phyloP scores from a whole-genome alignment of 768 basidiomycete species.

The Collybia nuda region DNA sequence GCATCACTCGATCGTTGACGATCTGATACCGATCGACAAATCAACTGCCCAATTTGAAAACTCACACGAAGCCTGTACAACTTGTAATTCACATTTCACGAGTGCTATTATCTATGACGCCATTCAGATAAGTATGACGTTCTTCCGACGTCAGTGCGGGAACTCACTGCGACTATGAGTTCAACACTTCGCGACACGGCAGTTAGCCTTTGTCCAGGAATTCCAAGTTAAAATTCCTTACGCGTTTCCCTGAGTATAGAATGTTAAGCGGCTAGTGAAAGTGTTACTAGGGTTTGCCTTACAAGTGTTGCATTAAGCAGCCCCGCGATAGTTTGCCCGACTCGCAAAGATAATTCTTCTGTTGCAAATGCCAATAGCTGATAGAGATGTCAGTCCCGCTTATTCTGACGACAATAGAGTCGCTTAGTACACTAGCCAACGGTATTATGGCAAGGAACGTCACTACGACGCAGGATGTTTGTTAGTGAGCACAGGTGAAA shows the following conservation, averaged over 20 bases:
- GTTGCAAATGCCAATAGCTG: slow-evolving; percentile 83
- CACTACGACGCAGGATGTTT: slow-evolving; percentile 37
- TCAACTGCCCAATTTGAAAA: slow-evolving; percentile 16
- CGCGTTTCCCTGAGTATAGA: slow-evolving; percentile 45
- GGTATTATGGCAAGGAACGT: slow-evolving; percentile 84
- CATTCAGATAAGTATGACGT: no score
- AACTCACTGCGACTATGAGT: slow-evolving; percentile 74
- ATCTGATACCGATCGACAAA: background rate
- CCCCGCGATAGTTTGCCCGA: slow-evolving; percentile 83
- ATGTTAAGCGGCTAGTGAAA: slow-evolving; percentile 1
- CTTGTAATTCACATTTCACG: slow-evolving; percentile 54
- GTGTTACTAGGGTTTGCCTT: slow-evolving; percentile 16
- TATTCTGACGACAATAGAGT: background rate
- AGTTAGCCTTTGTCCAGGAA: background rate
- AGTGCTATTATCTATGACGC: slow-evolving; percentile 45
- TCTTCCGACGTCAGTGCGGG: background rate
- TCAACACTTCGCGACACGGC: slow-evolving; percentile 44
- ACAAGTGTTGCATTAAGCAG: slow-evolving; percentile 85
- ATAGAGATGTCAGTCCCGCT: background rate
- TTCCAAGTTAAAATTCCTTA: slow-evolving; percentile 21
- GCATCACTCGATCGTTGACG: slow-evolving; percentile 6
- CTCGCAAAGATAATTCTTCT: slow-evolving; percentile 78
- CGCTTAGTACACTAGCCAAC: slow-evolving; percentile 62
- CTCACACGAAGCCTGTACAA: slow-evolving; percentile 84
- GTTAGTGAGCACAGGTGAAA: background rate